Evolutionary conservation across 2,329 filamentous ascomycete species (phyloP), one percentile per base, ranked within the genome.

Genomic region (Aspergillus versicolor): DNA sequence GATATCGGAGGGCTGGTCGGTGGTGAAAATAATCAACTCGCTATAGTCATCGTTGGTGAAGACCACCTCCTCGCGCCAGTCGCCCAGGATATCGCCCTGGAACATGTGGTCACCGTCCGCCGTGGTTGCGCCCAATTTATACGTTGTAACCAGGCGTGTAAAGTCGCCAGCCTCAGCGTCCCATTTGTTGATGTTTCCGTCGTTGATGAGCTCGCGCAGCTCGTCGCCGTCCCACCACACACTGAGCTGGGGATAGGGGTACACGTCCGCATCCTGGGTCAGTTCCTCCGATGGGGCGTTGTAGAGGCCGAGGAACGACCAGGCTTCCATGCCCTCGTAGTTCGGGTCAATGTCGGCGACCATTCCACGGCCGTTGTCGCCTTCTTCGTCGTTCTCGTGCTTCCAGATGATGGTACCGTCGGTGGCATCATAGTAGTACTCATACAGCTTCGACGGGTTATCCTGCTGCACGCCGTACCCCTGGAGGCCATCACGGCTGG

Each of bases 381-480:
- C 47, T 1, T 46, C 48, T 32, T 56, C 54, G 8, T 40, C 30
- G 13, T 13, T 48, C 7, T 40, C 30, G 24, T 56, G 54, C 21
- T 45, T 13, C 54, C 54, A 56, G 9, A 56, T 21, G 15, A 56
- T 6, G 6, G 21, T 46, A 3, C 54, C 54, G 30, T 51, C 42
- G 0, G 13, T n/a, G 4, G 54, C 54, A 24, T 56, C 54, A 9
- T 56, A 56, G 54, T 56, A 56, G 13, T 56, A 56, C n/a, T 56
- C 54, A 6, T 9, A 27, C 21, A 56, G 32, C 8, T 21, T 4
- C n/a, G 22, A 13, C 7, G 24, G 24, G 22, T 56, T 52, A 24
- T 56, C 47, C 12, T 56, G 54, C 42, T 56, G 54, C 5, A 56
- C 30, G 2, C 54, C 54, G 17, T 56, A 56, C 1, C 54, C 54